A percentile compares a stretch with the other conserved stretches of the same genome.
These are phyloP conservation scores for Gymnopus androsaceus DNA, from an alignment of 1,284 basidiomycete genomes.

Conservation along the genomic window DNA sequence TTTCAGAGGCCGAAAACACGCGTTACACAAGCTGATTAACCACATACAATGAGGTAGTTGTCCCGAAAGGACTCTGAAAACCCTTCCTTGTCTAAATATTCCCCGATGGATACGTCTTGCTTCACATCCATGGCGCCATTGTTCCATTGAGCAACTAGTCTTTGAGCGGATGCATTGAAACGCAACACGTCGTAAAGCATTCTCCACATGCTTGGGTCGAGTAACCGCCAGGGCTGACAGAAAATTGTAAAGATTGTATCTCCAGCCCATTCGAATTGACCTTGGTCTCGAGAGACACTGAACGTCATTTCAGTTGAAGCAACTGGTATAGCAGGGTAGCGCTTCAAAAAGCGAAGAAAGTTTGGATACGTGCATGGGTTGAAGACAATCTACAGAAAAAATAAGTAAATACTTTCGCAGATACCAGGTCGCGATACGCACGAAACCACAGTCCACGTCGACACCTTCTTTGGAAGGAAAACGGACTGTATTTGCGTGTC, in stretches of 20 bases:
- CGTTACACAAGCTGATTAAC: neutral
- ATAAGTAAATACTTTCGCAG: neutral
- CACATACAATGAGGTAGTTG: slow-evolving; percentile 77
- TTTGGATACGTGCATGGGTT: slow-evolving; percentile 84
- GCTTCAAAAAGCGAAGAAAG: slow-evolving; percentile 71
- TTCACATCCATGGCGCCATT: slow-evolving; percentile 23
- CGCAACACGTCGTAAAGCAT: slow-evolving; percentile 78
- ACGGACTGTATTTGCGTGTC: slow-evolving; percentile 77
- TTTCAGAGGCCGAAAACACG: neutral
- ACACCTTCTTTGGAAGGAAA: slow-evolving; percentile 48
- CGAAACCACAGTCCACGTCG: slow-evolving; percentile 70
- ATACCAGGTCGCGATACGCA: slow-evolving; percentile 29
- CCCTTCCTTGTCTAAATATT: slow-evolving; percentile 66
- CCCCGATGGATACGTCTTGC: slow-evolving; percentile 66
- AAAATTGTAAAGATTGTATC: slow-evolving; percentile 64
- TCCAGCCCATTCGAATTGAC: slow-evolving; percentile 77
- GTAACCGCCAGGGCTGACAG: slow-evolving; percentile 60
- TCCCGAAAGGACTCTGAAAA: slow-evolving; percentile 74
- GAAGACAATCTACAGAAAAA: slow-evolving; percentile 63
- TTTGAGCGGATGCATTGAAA: slow-evolving; percentile 72
- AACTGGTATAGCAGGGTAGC: slow-evolving; percentile 50
- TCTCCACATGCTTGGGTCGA: slow-evolving; percentile 74
- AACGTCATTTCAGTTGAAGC: slow-evolving; percentile 79
- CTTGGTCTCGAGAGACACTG: slow-evolving; percentile 68
- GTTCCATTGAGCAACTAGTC: slow-evolving; percentile 35